Base-by-base conservation (phyloP, 2,329 filamentous ascomycete genomes). In the Arthroderma sp. region DNA sequence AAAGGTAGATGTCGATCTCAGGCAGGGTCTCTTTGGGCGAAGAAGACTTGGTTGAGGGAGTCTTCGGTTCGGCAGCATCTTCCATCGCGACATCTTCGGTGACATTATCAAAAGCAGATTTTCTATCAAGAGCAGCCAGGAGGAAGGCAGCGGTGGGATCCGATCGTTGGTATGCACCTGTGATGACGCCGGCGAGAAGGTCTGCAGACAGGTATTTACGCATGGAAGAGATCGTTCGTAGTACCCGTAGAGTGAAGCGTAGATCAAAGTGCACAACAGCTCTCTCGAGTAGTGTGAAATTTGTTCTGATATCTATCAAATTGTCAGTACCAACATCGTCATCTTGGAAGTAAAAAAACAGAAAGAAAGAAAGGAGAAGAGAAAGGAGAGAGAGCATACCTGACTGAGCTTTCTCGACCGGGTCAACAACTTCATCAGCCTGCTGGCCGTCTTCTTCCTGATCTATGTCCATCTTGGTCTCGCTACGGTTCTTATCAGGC, bases 221-320 rank as follows among this genome's bases (percentile, higher is more conserved):
- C 71, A 97, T 85, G 57, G 90, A 91, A 41, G 93, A 95, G 76
- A 97, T 95, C 66, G 91, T 95, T 67, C 93, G 87, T 62, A 98
- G 82, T 61, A 93, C 93, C 69, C 93, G 84, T 62, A 98, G 86
- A 58, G 91, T 89, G 76, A 96, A 98, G 77, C 93, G 85, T 59
- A 91, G 84, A 75, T 98, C 93, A 73, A 97, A 98, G 66, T 94
- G 83, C 63, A 85, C 80, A 63, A 98, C 91, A 63, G 91, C 93
- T 67, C 90, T 87, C 68, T 96, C 91, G 68, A 98, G 81, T 63
- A 98, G 81, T 55, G 83, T 82, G 70, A 96, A 96, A 76, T 94
- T 96, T 79, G 82, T 85, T 76, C 91, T 93, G 76, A 98, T 95
- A 73, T 96, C 93, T 97, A 23, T 47, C 13, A 13, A 4, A 52